Conservation (phyloP, 2,329 filamentous ascomycete species). For the Fusarium euwallaceae region DNA sequence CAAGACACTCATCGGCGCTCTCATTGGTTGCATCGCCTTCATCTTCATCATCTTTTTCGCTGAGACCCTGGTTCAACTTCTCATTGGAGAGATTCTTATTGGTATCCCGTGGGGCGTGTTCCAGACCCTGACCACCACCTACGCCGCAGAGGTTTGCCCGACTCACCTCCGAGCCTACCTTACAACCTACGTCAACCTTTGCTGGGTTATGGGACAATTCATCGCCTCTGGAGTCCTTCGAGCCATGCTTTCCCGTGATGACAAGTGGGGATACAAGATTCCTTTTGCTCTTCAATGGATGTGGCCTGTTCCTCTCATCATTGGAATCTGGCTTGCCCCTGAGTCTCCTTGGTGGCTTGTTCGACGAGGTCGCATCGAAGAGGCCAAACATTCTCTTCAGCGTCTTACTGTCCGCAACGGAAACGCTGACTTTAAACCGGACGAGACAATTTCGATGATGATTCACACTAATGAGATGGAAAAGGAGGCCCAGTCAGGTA, state of each 20-base stretch:
- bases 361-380: slow-evolving; percentile 54
- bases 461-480: slow-evolving; percentile 64
- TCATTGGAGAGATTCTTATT: slow-evolving; percentile 60
- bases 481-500: slow-evolving; percentile 55
- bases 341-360: slow-evolving; percentile 67
- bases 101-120: slow-evolving; percentile 63
- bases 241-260: slow-evolving; percentile 52
- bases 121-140: slow-evolving; percentile 61
- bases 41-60: slow-evolving; percentile 65
- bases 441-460: slow-evolving; percentile 65
- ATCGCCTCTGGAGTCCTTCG: slow-evolving; percentile 59
- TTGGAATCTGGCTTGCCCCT: slow-evolving; percentile 59
- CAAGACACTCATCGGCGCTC: slow-evolving; percentile 60
- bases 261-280: slow-evolving; percentile 61
- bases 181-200: slow-evolving; percentile 63
- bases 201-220: slow-evolving; percentile 64
- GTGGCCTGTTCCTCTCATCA: slow-evolving; percentile 60
- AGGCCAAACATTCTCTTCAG: slow-evolving; percentile 55
- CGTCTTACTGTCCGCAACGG: slow-evolving; percentile 57
- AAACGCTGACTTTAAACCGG: slow-evolving; percentile 52
- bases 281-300: slow-evolving; percentile 65
- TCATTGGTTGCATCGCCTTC: slow-evolving; percentile 56
- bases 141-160: slow-evolving; percentile 62
- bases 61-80: slow-evolving; percentile 55
- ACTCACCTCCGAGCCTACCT: slow-evolving; percentile 63